Conservation (phyloP, 2,329 filamentous ascomycete species). For the Arachnomyces sp. region DNA sequence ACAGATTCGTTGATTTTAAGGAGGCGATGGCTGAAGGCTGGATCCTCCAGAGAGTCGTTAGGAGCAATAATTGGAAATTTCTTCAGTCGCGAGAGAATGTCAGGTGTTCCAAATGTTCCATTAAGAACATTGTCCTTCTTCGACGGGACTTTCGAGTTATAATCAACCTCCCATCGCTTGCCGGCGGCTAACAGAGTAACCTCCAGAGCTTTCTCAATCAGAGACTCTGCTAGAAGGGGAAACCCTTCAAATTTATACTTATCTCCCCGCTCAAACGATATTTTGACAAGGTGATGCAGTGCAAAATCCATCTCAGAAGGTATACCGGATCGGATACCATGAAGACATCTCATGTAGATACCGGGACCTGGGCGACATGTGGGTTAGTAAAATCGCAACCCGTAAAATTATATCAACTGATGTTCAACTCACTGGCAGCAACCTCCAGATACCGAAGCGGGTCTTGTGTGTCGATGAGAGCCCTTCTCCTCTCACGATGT, state of each 20-base stretch:
- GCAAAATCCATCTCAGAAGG: conserved; percentile 83
- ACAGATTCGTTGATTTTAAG: conserved; percentile 76
- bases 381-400: background rate
- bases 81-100: conserved; percentile 64
- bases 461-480: conserved; percentile 28
- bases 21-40: conserved; percentile 61
- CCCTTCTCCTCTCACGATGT: conserved; percentile 21
- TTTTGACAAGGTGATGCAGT: conserved; percentile 86
- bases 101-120: conserved; percentile 56
- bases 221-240: conserved; percentile 73
- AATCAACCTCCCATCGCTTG: conserved; percentile 71
- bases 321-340: conserved; percentile 72
- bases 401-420: too few species aligned
- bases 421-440: conserved; percentile 24
- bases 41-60: conserved; percentile 61
- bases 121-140: conserved; percentile 50
- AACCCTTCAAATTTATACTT: conserved; percentile 95
- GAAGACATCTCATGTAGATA: conserved; percentile 82
- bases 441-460: conserved; percentile 28
- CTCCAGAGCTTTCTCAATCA: conserved; percentile 76
- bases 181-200: conserved; percentile 71
- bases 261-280: conserved; percentile 87
- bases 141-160: conserved; percentile 49
- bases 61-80: conserved; percentile 52
- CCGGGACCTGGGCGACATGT: conserved; percentile 37